Percentiles rank a stretch among this genome's conserved stretches.
Conservation (phyloP, 73 alveolate genomes). For the Paramecium octaurelia region DNA sequence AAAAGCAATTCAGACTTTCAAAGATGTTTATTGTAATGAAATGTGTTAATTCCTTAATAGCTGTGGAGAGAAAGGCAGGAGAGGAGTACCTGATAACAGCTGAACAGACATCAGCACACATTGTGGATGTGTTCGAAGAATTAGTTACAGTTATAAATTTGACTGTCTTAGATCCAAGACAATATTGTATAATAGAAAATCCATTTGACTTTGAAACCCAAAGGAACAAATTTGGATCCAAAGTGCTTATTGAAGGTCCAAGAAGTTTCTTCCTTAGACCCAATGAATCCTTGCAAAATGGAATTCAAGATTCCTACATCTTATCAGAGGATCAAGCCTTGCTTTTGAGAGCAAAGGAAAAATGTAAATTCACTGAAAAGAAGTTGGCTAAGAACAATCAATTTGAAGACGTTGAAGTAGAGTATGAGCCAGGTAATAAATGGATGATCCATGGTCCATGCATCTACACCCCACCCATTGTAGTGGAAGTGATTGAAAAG, state of each 20-base stretch:
- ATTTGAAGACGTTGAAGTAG: background rate
- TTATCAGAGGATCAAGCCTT: slow-evolving; percentile 79
- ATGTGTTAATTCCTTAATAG: background rate
- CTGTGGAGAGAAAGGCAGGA: slow-evolving; percentile 77
- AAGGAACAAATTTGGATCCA: slow-evolving; percentile 67
- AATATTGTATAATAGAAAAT: slow-evolving; percentile 76
- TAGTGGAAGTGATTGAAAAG: slow-evolving; percentile 69
- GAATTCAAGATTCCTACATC: slow-evolving; percentile 69
- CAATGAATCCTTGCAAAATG: slow-evolving; percentile 76
- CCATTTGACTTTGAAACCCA: slow-evolving; percentile 72
- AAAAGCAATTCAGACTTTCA: slow-evolving; percentile 71
- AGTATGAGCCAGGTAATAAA: slow-evolving; percentile 78
- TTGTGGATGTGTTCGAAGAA: slow-evolving; percentile 77
- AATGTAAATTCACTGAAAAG: slow-evolving; percentile 62
- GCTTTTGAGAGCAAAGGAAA: slow-evolving; percentile 79
- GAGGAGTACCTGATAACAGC: slow-evolving; percentile 83
- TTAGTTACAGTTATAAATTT: slow-evolving; percentile 54
- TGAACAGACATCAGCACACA: slow-evolving; percentile 67
- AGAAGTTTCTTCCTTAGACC: slow-evolving; percentile 81
- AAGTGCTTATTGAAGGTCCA: slow-evolving; percentile 72
- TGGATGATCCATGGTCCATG: slow-evolving; percentile 90
- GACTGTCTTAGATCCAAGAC: slow-evolving; percentile 71
- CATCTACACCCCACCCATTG: slow-evolving; percentile 77
- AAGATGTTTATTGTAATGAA: slow-evolving; percentile 71
- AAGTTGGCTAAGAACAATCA: background rate